Conservation (phyloP, 192 early-diverging fungal species). For the Coemansia sp. region DNA sequence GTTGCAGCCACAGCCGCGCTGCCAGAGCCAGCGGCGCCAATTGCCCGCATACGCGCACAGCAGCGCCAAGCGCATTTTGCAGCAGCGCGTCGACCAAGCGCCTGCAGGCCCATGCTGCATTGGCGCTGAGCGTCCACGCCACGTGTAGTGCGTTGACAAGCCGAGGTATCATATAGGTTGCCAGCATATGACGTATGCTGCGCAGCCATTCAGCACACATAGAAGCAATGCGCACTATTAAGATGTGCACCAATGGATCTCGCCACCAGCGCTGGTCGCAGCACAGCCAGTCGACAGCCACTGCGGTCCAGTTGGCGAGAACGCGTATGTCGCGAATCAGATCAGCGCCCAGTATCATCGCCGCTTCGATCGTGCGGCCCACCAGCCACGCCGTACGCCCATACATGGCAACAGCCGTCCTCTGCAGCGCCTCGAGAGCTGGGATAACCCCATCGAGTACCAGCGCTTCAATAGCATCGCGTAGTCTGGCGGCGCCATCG, state of each 20-base stretch:
- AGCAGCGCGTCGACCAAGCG: constrained; percentile 5
- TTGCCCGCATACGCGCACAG: background rate
- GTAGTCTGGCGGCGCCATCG: constrained; percentile 17
- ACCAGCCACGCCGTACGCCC: constrained; percentile 22
- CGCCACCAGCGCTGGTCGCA: constrained; percentile 32
- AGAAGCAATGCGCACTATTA: background rate
- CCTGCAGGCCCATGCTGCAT: background rate
- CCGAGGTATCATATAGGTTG: background rate
- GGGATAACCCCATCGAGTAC: constrained; percentile 29
- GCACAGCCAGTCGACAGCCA: constrained; percentile 7
- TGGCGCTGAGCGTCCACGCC: background rate
- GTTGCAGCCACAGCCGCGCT: background rate
- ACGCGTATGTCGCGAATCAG: constrained; percentile 15
- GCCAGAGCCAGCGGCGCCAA: background rate
- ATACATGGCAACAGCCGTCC: background rate
- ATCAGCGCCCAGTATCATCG: constrained; percentile 18
- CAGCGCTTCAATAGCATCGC: constrained; percentile 18
- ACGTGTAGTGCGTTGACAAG: background rate
- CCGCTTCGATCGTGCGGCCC: constrained; percentile 11
- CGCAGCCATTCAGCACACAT: background rate
- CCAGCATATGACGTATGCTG: background rate
- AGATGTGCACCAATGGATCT: background rate
- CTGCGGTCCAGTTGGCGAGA: background rate
- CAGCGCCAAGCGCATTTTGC: background rate
- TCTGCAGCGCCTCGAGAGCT: background rate